Evolutionary conservation across 2,329 filamentous ascomycete species (phyloP), one percentile per base, ranked within the genome.

Genomic region (Penicillium sp.): DNA sequence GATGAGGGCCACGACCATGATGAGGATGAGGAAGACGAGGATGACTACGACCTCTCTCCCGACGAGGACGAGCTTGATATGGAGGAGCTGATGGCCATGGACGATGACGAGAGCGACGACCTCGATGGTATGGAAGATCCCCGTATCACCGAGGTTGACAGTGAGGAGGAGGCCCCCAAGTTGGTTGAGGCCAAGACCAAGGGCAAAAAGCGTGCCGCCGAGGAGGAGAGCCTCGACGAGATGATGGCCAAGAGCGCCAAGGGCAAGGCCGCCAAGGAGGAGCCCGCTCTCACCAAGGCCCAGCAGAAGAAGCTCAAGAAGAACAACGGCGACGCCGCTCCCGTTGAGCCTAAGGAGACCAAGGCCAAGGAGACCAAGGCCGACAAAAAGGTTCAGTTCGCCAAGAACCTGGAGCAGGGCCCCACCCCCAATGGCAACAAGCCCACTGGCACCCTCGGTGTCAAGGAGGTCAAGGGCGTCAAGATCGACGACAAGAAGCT

Each of bases 261-360:
- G 73, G 78, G 75, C n/a, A 79, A 80, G 65, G 70, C 78, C 47
- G 76, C 73, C 24, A 83, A 85, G 63, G 89, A 92, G 58, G 65
- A 68, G 69, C 75, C 83, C 67, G 93, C 93, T 82, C 84, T 92
- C 64, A 93, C 88, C 85, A 97, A 97, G 86, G 97, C 96, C 83
- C 91, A 98, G 79, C 87, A 90, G 75, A 98, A 98, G 89, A 97
- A 97, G 78, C 85, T 90, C 71, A 98, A 99, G 89, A 97, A 96
- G 85, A 98, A 98, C 84, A 91, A 96, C 76, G 95, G 94, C 67
- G 90, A 97, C 75, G 88, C 95, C 60, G 86, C 89, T 60, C 79
- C 83, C 53, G 75, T 74, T 65, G 80, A 84, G 67, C 79, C 84
- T 66, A 87, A 88, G 60, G 82, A 67, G 56, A 54, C 83, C 57